Base-by-base conservation (phyloP, 2,329 filamentous ascomycete species). In the Thyridium curvatum region DNA sequence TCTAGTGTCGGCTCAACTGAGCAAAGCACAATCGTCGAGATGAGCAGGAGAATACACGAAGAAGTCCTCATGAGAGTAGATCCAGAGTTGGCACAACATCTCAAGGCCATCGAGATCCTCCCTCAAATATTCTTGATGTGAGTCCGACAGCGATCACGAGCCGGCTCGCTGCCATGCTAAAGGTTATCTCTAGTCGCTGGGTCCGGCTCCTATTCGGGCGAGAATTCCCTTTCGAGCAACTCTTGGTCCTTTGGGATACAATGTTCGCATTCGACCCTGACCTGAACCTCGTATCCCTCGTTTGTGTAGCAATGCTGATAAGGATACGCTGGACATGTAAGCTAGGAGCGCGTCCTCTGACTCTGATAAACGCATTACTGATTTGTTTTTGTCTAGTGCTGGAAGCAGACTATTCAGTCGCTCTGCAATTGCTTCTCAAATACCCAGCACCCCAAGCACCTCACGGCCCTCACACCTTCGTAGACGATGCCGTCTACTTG, bases 61-160 rank as follows among this genome's bases (percentile, higher is more conserved):
- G 76, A 84, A 18, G 81, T 86, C 37, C 67, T 98, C 33, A 78
- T 79, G 41, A 82, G 62, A 13, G 52, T 60, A 3, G 70, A 75
- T 32, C 53, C 62, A 0, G 61, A 65, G 30, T 49, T 74, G 18
- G 56, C 58, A 12, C 70, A 72, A 17, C 90, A 97, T 58, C 72
- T 98, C 14, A 82, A 81, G 42, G 76, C 79, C 43, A 82, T 96
- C 34, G 91, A 96, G 43, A 82, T 98, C 44, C 66, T 96, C n/a
- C 93, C 93, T 2, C 93, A 98, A 52, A 91, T 98, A 37, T 98
- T 97, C 55, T 67, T 97, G 17, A 94, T 97, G 86, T 93, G 64
- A 59, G 72, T 58, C 12, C n/a, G n/a, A n/a, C n/a, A n/a, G n/a
- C n/a, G n/a, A n/a, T n/a, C n/a, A n/a, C n/a, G n/a, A n/a, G n/a